These are phyloP conservation scores for Kazachstania africana DNA, from an alignment of 805 yeast genomes.

Conservation along the genomic window DNA sequence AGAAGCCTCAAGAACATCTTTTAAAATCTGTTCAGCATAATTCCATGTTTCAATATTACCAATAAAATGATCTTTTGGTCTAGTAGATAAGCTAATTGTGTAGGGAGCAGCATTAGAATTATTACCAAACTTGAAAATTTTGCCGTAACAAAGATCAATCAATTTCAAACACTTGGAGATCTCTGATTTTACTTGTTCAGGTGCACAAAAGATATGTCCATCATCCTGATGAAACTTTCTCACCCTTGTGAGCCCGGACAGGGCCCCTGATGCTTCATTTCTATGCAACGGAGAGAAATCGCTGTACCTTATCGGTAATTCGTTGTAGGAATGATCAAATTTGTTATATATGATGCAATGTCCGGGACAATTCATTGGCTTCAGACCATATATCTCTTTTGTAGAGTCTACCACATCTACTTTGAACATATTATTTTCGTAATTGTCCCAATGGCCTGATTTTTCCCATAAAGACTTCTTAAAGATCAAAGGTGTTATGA, in stretches of 20 bases:
- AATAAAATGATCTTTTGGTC: constrained; percentile 67
- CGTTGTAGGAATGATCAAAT: constrained; percentile 71
- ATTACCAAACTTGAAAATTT: constrained; percentile 31
- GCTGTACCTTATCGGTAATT: constrained; percentile 72
- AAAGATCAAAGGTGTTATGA: constrained; percentile 82
- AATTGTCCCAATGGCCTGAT: constrained; percentile 94
- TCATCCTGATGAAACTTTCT: constrained; percentile 96
- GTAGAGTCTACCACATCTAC: constrained; percentile 45
- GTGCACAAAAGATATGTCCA: constrained; percentile 88
- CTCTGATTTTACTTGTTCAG: constrained; percentile 64
- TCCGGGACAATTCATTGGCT: constrained; percentile 95
- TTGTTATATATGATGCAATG: constrained; percentile 77
- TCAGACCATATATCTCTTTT: constrained; percentile 58
- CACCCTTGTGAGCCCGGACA: constrained; percentile 85
- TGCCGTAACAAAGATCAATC: constrained; percentile 61
- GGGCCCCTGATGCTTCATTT: constrained; percentile 90
- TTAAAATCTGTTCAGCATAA: constrained; percentile 61
- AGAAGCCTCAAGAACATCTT: constrained; percentile 41
- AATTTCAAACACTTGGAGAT: constrained; percentile 60
- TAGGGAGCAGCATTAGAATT: constrained; percentile 23
- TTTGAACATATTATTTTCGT: constrained; percentile 86
- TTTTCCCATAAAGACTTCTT: constrained; percentile 75
- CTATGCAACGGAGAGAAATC: constrained; percentile 91
- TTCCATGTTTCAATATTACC: constrained; percentile 77
- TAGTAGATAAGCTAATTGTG: constrained; percentile 64